Evolutionary conservation across 2,329 filamentous ascomycete species (phyloP).

Genomic region (Cercospora citrullina): DNA sequence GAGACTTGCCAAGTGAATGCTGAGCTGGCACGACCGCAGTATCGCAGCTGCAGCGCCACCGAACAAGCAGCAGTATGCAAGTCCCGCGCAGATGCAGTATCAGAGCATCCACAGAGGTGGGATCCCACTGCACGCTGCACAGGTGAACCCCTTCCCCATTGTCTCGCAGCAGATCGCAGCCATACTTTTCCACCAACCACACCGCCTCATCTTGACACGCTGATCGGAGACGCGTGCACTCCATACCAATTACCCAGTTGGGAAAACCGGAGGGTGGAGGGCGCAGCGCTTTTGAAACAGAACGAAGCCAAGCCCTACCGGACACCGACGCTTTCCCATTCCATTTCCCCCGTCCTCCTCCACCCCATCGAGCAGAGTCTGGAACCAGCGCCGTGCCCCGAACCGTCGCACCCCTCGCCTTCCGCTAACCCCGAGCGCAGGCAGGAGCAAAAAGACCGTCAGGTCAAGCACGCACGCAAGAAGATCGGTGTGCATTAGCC

Average conservation of each 20-base stretch:
- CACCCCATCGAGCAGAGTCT: not conserved
- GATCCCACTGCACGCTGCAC: not conserved
- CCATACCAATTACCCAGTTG: not conserved
- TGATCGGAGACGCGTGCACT: not conserved
- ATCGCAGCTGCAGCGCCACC: not conserved
- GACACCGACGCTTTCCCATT: not conserved
- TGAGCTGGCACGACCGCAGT: not conserved
- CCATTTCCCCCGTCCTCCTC: not conserved
- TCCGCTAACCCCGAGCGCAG: constrained; percentile 2
- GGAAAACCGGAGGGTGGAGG: not conserved
- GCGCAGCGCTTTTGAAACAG: not conserved
- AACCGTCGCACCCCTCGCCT: not conserved
- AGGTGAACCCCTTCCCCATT: not conserved
- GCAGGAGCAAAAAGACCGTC: not conserved
- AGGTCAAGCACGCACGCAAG: constrained; percentile 14
- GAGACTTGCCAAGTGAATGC: not conserved
- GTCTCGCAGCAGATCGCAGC: not conserved
- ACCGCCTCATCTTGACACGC: constrained; percentile 3
- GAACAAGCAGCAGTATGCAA: not conserved
- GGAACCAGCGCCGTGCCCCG: not conserved
- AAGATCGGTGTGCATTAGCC: constrained; percentile 18
- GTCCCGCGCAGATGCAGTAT: not conserved
- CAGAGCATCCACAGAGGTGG: not conserved
- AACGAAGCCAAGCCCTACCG: not conserved
- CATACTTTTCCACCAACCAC: not conserved